Evolutionary conservation across 2,329 filamentous ascomycete species (phyloP).

Genomic region (Fusarium sp.): DNA sequence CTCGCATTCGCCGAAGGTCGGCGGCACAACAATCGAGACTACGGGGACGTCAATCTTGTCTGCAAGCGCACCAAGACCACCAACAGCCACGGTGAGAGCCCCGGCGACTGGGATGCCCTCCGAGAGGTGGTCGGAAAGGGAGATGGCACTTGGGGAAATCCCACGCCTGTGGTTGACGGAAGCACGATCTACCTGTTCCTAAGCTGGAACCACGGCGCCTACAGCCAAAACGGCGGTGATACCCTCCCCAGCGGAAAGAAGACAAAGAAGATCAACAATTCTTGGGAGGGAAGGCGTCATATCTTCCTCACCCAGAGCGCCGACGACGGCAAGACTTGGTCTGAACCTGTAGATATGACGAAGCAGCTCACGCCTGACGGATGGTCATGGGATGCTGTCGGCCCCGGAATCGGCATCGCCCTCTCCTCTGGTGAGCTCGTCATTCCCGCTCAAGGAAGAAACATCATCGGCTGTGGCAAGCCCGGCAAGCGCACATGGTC

Average conservation of each 20-base stretch:
- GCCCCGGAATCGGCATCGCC: background rate
- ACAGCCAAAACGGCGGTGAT: constrained; percentile 43
- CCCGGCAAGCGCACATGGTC: background rate
- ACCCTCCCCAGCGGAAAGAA: background rate
- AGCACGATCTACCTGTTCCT: constrained; percentile 47
- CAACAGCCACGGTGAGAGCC: background rate
- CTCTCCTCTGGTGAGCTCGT: background rate
- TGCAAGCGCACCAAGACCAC: background rate
- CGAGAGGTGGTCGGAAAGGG: constrained; percentile 22
- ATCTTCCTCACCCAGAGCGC: constrained; percentile 39
- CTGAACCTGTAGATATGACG: constrained; percentile 30
- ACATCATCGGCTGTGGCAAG: background rate
- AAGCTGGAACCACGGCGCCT: constrained; percentile 44
- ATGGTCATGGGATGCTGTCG: background rate
- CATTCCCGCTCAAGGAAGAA: background rate
- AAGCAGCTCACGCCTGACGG: background rate
- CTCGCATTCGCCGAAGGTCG: background rate
- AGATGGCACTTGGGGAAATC: constrained; percentile 46
- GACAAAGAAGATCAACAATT: constrained; percentile 4
- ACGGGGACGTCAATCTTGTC: background rate
- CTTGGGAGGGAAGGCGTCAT: constrained; percentile 40
- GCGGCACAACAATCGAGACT: background rate
- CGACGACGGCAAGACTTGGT: constrained; percentile 43
- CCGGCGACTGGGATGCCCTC: background rate
- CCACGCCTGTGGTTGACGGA: constrained; percentile 46